Percentiles rank a stretch among this genome's conserved stretches.
Conservation (phyloP, 2,329 filamentous ascomycete species). For the Grosmannia clavigera region DNA sequence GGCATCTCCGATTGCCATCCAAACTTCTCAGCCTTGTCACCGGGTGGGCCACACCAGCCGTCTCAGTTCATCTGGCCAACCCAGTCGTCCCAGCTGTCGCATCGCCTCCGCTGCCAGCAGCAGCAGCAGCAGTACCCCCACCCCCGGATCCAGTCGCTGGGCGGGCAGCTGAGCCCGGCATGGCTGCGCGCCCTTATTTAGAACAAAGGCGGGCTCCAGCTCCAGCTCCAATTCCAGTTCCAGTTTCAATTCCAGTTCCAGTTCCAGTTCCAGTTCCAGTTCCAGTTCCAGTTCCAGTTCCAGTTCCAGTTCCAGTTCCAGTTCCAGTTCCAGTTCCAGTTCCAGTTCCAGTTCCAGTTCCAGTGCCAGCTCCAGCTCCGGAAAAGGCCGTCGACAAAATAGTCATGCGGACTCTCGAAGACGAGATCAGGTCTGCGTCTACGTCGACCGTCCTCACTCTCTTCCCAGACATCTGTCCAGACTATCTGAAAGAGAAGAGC, state of each 20-base stretch:
- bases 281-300: too few species aligned
- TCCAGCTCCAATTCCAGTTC: too few species aligned
- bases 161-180: not conserved
- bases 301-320: too few species aligned
- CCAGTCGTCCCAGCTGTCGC: too few species aligned
- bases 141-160: not conserved
- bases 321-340: too few species aligned
- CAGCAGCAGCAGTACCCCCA: too few species aligned
- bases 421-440: slow-evolving; percentile 15
- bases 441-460: slow-evolving; percentile 19
- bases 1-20: not conserved
- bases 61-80: not conserved
- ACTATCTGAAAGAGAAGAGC: slow-evolving; percentile 22
- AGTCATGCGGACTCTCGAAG: not conserved
- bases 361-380: too few species aligned
- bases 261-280: too few species aligned
- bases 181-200: not conserved
- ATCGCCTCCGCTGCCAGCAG: not conserved
- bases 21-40: not conserved
- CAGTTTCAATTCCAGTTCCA: too few species aligned
- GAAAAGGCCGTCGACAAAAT: not conserved
- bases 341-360: too few species aligned
- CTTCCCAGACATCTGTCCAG: slow-evolving; percentile 33
- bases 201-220: not conserved
- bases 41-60: not conserved